Evolutionary conservation across 2,329 filamentous ascomycete species (phyloP), one percentile per base, ranked within the genome.

Genomic region (Epichloe gansuensis): DNA sequence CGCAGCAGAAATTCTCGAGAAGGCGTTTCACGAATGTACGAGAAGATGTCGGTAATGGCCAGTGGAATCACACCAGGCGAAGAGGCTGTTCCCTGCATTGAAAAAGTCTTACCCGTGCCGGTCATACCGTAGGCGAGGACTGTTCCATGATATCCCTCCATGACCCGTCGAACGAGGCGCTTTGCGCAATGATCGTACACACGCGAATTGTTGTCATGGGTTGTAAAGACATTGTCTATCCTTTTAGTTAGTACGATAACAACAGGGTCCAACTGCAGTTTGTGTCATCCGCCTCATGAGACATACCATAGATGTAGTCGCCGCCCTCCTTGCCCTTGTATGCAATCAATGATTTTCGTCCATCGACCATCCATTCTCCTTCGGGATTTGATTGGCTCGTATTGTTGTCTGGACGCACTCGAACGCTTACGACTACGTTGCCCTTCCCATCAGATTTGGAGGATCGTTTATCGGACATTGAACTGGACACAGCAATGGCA

Each of bases 91-190:
- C 93, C 93, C 72, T 98, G 93, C 93, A 98, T 98, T 40, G 91
- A 97, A 67, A 97, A 98, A 0, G 93, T 98, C 73, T 98, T 98
- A 59, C 93, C 93, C 0, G 93, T 97, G 56, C 93, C 93, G 4
- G 93, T 98, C 90, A 97, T 97, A 64, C 93, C 93, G 66, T 98
- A 98, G 17, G 91, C 91, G 66, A 98, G 97, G 25, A 98, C 93
- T 1, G 93, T 98, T 54, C 91, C 93, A 63, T 97, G 91, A 66
- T 97, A 98, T 42, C 93, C 93, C 72, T 98, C 93, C 93, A 98
- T 98, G 48, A 98, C 93, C 61, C 93, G 80, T 59, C 93, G 85
- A 46, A 98, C 93, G 49, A 98, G 75, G 56, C 93, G 85, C 70
- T 97, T 97, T 43, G 93, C 93, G 45, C 82, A 87, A 56, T 91